Percentiles rank a stretch among this genome's conserved stretches.
These are phyloP conservation scores for Rhizopus delemar DNA, from an alignment of 371 early-diverging fungal genomes.

Conservation along the genomic window DNA sequence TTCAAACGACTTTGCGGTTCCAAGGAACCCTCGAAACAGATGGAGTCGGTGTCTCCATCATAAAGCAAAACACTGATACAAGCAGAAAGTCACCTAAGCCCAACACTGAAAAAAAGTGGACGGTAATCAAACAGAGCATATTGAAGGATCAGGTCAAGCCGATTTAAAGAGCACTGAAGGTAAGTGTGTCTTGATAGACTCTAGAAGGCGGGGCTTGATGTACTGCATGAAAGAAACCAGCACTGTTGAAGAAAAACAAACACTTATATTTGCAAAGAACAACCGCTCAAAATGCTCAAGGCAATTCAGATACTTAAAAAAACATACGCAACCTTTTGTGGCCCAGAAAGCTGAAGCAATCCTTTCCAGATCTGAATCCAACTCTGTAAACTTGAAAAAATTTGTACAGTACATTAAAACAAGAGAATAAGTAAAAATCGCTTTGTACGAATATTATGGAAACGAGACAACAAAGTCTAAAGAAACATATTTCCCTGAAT, in stretches of 20 bases:
- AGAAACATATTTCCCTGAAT: slow-evolving; percentile 56
- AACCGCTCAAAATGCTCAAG: background rate
- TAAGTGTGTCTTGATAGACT: slow-evolving; percentile 4
- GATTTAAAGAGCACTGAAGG: background rate
- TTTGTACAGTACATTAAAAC: slow-evolving; percentile 3
- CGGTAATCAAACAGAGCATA: background rate
- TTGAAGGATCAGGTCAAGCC: background rate
- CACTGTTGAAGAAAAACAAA: background rate
- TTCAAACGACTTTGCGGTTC: slow-evolving; percentile 1
- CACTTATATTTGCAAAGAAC: background rate
- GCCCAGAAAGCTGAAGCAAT: background rate
- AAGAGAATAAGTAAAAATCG: background rate
- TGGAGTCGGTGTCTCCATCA: slow-evolving; percentile 10
- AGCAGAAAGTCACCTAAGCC: background rate
- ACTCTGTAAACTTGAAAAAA: background rate
- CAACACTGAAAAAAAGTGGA: background rate
- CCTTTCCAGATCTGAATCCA: background rate
- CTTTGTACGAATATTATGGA: background rate
- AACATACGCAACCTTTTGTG: background rate
- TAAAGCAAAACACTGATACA: slow-evolving; percentile 3
- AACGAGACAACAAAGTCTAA: background rate
- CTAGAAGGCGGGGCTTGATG: background rate
- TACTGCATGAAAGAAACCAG: slow-evolving; percentile 6
- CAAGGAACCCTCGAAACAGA: slow-evolving; percentile 7
- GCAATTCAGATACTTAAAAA: background rate